Conservation (phyloP, 805 yeast species). For the Starmerella scarabaei region DNA sequence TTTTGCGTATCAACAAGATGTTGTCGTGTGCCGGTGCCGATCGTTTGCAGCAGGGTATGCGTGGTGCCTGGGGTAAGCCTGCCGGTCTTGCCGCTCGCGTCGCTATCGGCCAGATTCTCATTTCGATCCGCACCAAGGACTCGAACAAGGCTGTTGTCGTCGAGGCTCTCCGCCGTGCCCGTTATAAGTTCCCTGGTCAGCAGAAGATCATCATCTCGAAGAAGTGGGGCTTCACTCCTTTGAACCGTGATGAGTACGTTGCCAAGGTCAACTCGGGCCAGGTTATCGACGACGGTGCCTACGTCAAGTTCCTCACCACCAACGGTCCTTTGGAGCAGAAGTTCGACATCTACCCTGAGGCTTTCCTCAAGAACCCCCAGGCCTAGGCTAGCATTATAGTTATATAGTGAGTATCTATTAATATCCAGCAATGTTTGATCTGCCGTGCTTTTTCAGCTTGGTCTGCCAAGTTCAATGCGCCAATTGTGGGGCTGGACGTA, state of each 20-base stretch:
- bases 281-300: slow-evolving; percentile 99
- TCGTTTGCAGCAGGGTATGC: slow-evolving; percentile 99
- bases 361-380: too few species aligned
- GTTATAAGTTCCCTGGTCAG: slow-evolving; percentile 99
- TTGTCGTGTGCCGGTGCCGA: slow-evolving; percentile 99
- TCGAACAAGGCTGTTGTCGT: slow-evolving; percentile 92
- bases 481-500: too few species aligned
- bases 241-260: slow-evolving; percentile 94
- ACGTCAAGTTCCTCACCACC: slow-evolving; percentile 93
- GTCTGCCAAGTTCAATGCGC: too few species aligned
- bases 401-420: too few species aligned
- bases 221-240: slow-evolving; percentile 99
- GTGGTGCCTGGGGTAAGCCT: slow-evolving; percentile 99
- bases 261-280: slow-evolving; percentile 92
- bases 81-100: slow-evolving; percentile 99
- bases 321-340: slow-evolving; percentile 90
- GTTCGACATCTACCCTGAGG: slow-evolving; percentile 86
- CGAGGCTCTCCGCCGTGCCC: slow-evolving; percentile 99
- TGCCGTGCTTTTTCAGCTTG: too few species aligned
- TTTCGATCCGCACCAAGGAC: slow-evolving; percentile 98
- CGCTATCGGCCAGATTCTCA: slow-evolving; percentile 93
- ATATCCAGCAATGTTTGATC: too few species aligned
- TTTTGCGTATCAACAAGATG: slow-evolving; percentile 99
- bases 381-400: too few species aligned
- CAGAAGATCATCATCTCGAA: slow-evolving; percentile 97